Conservation (phyloP, 257 asterid genomes). For the Plantago ovata region DNA sequence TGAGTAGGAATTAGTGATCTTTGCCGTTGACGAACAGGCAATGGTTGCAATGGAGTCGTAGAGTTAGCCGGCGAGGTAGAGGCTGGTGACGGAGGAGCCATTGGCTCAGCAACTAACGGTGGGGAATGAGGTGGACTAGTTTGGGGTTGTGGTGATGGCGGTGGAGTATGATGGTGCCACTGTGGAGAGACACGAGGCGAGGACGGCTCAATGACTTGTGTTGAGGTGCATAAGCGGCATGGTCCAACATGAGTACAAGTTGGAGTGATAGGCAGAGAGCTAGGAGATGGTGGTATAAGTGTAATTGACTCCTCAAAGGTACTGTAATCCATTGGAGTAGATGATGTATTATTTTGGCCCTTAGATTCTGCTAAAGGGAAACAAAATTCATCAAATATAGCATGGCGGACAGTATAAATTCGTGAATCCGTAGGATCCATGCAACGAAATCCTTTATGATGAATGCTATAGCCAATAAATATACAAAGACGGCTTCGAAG, state of each 20-base stretch:
- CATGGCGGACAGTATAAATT: neutral
- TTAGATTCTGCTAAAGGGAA: neutral
- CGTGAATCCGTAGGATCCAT: neutral
- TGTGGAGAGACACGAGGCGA: too few relatives aligned
- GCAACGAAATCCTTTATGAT: slow-evolving; percentile 4
- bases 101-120: too few relatives aligned
- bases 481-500: too few relatives aligned
- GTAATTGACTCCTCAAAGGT: too few relatives aligned
- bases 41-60: neutral
- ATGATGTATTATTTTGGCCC: too few relatives aligned
- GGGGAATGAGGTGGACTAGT: too few relatives aligned
- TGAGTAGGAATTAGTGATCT: neutral
- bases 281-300: too few relatives aligned
- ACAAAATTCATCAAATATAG: neutral
- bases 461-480: neutral
- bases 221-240: neutral
- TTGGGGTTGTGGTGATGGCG: too few relatives aligned
- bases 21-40: neutral
- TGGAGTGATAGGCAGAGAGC: too few relatives aligned
- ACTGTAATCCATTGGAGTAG: too few relatives aligned
- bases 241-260: neutral
- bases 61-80: neutral
- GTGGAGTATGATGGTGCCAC: too few relatives aligned
- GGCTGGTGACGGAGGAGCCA: neutral
- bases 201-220: too few relatives aligned